These are phyloP conservation scores for Cordyceps farinosa DNA, from an alignment of 2,329 filamentous ascomycete species.

Conservation along the genomic window DNA sequence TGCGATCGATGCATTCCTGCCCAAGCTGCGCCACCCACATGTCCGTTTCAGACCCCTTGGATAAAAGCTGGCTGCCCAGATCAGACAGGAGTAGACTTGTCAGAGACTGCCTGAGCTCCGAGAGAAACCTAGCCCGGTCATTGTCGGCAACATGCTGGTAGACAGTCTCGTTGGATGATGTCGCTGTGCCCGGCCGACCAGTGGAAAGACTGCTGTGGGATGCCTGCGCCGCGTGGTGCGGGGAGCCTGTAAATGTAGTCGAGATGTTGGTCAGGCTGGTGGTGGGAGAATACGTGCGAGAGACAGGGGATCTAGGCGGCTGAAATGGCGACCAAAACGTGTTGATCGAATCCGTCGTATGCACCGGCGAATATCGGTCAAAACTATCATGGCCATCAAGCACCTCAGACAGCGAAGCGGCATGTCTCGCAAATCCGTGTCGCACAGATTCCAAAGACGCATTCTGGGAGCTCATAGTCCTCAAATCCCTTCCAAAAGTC, in stretches of 20 bases:
- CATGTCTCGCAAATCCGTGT: constrained; percentile 56
- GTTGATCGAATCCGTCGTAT: constrained; percentile 69
- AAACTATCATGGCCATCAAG: constrained; percentile 70
- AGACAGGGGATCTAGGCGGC: constrained; percentile 59
- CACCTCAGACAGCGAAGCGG: constrained; percentile 59
- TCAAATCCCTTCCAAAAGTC: constrained; percentile 54
- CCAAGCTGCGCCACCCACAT: constrained; percentile 73
- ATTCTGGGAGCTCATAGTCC: constrained; percentile 58
- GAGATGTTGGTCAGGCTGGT: constrained; percentile 59
- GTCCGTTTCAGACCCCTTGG: constrained; percentile 90
- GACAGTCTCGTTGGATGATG: constrained; percentile 65
- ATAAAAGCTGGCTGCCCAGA: constrained; percentile 79
- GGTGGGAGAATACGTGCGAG: constrained; percentile 59
- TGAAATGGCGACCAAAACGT: constrained; percentile 92
- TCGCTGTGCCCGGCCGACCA: constrained; percentile 61
- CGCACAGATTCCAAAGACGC: constrained; percentile 66
- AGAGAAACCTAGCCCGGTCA: constrained; percentile 74
- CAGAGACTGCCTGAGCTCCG: constrained; percentile 72
- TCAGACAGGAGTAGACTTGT: constrained; percentile 86
- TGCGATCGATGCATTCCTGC: constrained; percentile 61
- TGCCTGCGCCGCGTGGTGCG: constrained; percentile 39
- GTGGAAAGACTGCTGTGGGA: constrained; percentile 46
- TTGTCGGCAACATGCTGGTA: constrained; percentile 59
- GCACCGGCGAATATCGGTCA: constrained; percentile 56
- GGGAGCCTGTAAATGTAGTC: constrained; percentile 43